These are phyloP conservation scores for Alloteropsis semialata DNA, from an alignment of 176 grass and related monocot genomes.

Conservation along the genomic window DNA sequence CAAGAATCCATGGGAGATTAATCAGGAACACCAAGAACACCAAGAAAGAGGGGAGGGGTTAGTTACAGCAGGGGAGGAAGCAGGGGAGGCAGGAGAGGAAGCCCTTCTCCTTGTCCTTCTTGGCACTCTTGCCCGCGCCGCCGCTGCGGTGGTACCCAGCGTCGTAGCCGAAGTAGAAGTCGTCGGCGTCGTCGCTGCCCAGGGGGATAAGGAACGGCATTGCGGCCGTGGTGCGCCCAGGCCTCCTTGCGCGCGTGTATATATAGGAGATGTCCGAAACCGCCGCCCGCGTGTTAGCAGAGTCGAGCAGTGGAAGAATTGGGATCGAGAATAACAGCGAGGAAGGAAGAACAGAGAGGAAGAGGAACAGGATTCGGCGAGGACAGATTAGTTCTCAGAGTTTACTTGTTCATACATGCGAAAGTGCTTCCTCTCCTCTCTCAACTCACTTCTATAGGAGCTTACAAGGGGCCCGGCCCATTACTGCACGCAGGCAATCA, in stretches of 20 bases:
- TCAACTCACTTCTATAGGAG: too few relatives aligned
- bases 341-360: too few relatives aligned
- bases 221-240: not conserved
- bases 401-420: too few relatives aligned
- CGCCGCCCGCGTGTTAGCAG: too few relatives aligned
- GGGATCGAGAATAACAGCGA: too few relatives aligned
- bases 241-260: not conserved
- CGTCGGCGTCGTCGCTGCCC: constrained; percentile 23
- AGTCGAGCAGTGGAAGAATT: too few relatives aligned
- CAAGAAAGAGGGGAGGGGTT: not conserved
- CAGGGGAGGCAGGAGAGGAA: constrained; percentile 52
- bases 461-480: too few relatives aligned
- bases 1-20: not conserved
- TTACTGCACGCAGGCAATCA: too few relatives aligned
- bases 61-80: constrained; percentile 47
- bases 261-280: too few relatives aligned
- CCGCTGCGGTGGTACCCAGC: constrained; percentile 24
- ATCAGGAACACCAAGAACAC: not conserved
- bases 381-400: too few relatives aligned
- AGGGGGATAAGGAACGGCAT: constrained; percentile 52
- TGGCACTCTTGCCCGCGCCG: constrained; percentile 37
- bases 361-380: too few relatives aligned
- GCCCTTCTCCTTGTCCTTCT: constrained; percentile 53
- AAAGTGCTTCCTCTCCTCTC: too few relatives aligned
- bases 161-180: constrained; percentile 50